Evolutionary conservation across 75 land plant genomes (phyloP).

Genomic region (Cryptomeria japonica): DNA sequence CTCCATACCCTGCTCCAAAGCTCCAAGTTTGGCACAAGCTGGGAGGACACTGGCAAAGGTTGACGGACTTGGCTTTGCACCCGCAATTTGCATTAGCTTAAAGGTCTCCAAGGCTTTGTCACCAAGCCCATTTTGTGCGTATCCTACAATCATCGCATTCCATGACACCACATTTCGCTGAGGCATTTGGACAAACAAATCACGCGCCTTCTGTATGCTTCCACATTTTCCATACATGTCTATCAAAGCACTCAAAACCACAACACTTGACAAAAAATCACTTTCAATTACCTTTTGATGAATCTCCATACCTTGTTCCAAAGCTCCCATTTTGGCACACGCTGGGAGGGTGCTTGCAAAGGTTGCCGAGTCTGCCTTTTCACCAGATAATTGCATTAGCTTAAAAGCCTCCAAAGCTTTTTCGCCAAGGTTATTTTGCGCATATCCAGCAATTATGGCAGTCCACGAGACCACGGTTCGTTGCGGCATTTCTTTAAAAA

Average conservation of each 20-base stretch:
- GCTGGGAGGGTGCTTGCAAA: slow-evolving; percentile 53
- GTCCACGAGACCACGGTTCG: slow-evolving; percentile 74
- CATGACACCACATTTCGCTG: slow-evolving; percentile 15
- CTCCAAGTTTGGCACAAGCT: slow-evolving; percentile 12
- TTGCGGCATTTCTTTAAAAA: slow-evolving; percentile 4
- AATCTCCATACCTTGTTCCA: slow-evolving; percentile 17
- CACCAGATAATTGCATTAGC: slow-evolving; percentile 46
- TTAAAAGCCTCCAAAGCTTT: slow-evolving; percentile 50
- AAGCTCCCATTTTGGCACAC: slow-evolving; percentile 25
- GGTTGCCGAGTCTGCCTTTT: slow-evolving; percentile 46
- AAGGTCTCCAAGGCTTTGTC: slow-evolving; percentile 9
- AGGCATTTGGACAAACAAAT: slow-evolving; percentile 18
- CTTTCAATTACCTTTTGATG: neutral
- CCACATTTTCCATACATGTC: slow-evolving; percentile 20
- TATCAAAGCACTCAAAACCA: slow-evolving; percentile 8
- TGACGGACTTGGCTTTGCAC: slow-evolving; percentile 1
- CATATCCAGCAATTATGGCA: slow-evolving; percentile 64
- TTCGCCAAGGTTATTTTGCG: slow-evolving; percentile 31
- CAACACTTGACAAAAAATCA: slow-evolving; percentile 11
- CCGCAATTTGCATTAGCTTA: slow-evolving; percentile 10
- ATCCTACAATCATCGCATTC: slow-evolving; percentile 22
- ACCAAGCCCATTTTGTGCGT: slow-evolving; percentile 16
- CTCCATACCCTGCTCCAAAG: slow-evolving; percentile 4
- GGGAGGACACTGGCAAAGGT: slow-evolving; percentile 10
- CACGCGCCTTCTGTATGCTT: neutral